These are phyloP conservation scores for Climacium dendroides DNA, from an alignment of 225 moss, liverwort and hornwort genomes.

Conservation along the genomic window DNA sequence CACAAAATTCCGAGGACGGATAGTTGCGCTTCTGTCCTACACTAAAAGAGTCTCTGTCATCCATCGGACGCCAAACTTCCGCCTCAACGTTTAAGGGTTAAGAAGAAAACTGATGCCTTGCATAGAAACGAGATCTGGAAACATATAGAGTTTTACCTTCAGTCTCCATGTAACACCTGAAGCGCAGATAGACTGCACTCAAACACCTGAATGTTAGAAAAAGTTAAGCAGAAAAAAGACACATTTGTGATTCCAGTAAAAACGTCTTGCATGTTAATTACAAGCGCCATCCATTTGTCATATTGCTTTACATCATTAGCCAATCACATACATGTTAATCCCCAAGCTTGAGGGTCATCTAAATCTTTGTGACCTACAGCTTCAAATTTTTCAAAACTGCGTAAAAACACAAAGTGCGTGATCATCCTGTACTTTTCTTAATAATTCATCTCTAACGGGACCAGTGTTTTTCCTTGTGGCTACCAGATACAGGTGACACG, in stretches of 20 bases:
- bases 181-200: slow-evolving; percentile 35
- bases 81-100: too few species aligned
- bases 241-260: neutral
- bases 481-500: neutral
- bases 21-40: too few species aligned
- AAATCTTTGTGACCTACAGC: neutral
- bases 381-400: neutral
- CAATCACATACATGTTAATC: neutral
- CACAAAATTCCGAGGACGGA: too few species aligned
- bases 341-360: neutral
- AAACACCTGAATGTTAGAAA: neutral
- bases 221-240: neutral
- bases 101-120: neutral
- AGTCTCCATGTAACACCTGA: slow-evolving; percentile 54
- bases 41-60: too few species aligned
- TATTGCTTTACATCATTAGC: neutral
- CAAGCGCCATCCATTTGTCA: neutral
- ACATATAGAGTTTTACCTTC: slow-evolving; percentile 13
- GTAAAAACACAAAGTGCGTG: neutral
- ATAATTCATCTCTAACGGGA: neutral
- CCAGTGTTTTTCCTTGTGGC: neutral
- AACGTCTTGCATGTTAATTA: neutral
- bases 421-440: neutral
- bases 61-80: too few species aligned
- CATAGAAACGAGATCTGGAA: neutral